A percentile compares a stretch with the other conserved stretches of the same genome.
phyloP scores from a whole-genome alignment of 2,329 filamentous ascomycete genomes.

The Keithomyces neogunnii region DNA sequence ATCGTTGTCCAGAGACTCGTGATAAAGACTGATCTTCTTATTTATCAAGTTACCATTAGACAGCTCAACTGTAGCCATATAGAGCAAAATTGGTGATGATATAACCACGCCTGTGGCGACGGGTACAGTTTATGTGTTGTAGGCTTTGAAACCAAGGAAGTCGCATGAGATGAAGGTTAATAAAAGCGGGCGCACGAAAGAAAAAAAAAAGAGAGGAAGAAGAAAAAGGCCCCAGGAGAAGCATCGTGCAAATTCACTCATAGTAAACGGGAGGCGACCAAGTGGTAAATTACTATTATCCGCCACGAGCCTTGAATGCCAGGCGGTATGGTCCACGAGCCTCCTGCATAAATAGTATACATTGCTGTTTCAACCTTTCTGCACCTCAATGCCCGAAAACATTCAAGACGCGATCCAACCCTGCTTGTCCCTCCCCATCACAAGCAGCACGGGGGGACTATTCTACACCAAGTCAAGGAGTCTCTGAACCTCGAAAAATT shows the following conservation, averaged over 20 bases:
- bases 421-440: not conserved
- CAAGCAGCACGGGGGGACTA: not conserved
- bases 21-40: too few relatives aligned
- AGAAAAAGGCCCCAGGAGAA: too few relatives aligned
- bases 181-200: too few relatives aligned
- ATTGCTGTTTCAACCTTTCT: not conserved
- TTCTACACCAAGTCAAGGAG: not conserved
- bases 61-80: too few relatives aligned
- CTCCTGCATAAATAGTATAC: not conserved
- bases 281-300: too few relatives aligned
- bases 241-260: too few relatives aligned
- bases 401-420: not conserved
- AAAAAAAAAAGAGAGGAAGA: too few relatives aligned
- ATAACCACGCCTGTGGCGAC: not conserved
- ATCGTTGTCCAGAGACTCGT: not conserved
- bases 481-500: not conserved
- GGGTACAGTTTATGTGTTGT: not conserved
- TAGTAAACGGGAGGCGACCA: too few relatives aligned
- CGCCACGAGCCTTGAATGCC: too few relatives aligned
- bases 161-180: not conserved
- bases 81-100: too few relatives aligned
- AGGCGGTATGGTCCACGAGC: too few relatives aligned
- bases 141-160: not conserved
- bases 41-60: too few relatives aligned
- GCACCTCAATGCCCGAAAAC: not conserved